These are phyloP conservation scores for Aspergillus aculeatus DNA, from an alignment of 2,329 filamentous ascomycete genomes.

Conservation along the genomic window DNA sequence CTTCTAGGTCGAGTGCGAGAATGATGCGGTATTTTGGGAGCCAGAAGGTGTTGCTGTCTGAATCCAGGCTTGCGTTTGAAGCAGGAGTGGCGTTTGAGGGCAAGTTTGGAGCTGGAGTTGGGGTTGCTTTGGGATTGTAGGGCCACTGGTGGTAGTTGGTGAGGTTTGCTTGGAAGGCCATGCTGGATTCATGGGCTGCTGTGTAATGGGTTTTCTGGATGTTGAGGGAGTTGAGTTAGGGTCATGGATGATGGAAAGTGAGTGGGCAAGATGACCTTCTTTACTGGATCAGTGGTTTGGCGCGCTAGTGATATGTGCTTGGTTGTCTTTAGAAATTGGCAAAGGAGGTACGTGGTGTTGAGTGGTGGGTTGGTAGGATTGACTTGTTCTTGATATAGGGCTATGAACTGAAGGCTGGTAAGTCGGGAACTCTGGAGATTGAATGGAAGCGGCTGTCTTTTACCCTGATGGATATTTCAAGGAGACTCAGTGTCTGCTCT, in stretches of 20 bases:
- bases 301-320: constrained; percentile 51
- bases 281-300: constrained; percentile 39
- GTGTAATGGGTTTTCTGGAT: constrained; percentile 61
- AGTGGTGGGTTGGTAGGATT: constrained; percentile 36
- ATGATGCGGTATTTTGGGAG: constrained; percentile 63
- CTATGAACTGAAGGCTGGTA: constrained; percentile 39
- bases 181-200: constrained; percentile 60
- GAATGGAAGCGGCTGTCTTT: background rate
- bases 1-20: constrained; percentile 77
- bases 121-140: background rate
- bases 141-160: background rate
- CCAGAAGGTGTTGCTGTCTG: constrained; percentile 44
- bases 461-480: constrained; percentile 47
- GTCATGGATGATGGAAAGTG: background rate
- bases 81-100: background rate
- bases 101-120: background rate
- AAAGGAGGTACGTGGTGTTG: constrained; percentile 62
- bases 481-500: constrained; percentile 55
- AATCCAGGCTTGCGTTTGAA: constrained; percentile 41
- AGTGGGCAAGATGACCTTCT: constrained; percentile 34
- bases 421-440: constrained; percentile 32
- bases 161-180: background rate
- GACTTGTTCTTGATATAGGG: constrained; percentile 31
- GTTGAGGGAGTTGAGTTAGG: constrained; percentile 2
- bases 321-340: constrained; percentile 63